Percentiles rank a stretch among this genome's conserved stretches.
phyloP scores from a whole-genome alignment of 192 early-diverging fungal species.

The Coemansia asiatica region DNA sequence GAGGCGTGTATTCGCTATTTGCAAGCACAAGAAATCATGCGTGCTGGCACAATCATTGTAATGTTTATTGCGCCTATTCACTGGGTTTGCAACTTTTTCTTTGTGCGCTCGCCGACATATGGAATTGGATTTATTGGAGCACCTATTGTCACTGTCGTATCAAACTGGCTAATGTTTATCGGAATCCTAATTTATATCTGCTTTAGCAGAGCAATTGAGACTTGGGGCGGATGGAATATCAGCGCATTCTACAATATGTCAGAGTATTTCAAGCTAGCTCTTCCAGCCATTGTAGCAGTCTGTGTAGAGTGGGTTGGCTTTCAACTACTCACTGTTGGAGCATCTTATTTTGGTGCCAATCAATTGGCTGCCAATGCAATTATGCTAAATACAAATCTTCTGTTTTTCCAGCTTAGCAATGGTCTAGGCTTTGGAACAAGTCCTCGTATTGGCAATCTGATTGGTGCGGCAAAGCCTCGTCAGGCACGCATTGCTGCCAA shows the following conservation, averaged over 20 bases:
- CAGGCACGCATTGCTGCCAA: slow-evolving; percentile 61
- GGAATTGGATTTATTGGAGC: slow-evolving; percentile 78
- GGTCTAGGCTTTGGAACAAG: slow-evolving; percentile 73
- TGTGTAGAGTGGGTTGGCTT: slow-evolving; percentile 74
- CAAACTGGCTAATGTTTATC: slow-evolving; percentile 67
- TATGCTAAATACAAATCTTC: slow-evolving; percentile 64
- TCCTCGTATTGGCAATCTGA: slow-evolving; percentile 75
- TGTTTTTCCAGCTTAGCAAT: slow-evolving; percentile 67
- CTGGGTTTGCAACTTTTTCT: slow-evolving; percentile 66
- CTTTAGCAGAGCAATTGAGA: slow-evolving; percentile 61
- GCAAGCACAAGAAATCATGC: slow-evolving; percentile 85
- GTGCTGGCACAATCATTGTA: slow-evolving; percentile 70
- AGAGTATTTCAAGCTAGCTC: slow-evolving; percentile 64
- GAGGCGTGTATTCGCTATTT: slow-evolving; percentile 80
- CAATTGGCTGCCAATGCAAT: slow-evolving; percentile 79
- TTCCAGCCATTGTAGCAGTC: slow-evolving; percentile 58
- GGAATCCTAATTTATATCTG: slow-evolving; percentile 65
- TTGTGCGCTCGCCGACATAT: slow-evolving; percentile 68
- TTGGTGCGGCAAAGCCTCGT: slow-evolving; percentile 40
- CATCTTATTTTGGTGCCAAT: slow-evolving; percentile 72
- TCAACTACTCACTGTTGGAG: slow-evolving; percentile 66
- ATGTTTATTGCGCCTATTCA: slow-evolving; percentile 70
- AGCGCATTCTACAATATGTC: slow-evolving; percentile 65
- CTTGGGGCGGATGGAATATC: slow-evolving; percentile 83
- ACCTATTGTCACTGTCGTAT: slow-evolving; percentile 69